Evolutionary conservation across 805 yeast genomes (phyloP).

Genomic region (Nakazawaea anatomiae): DNA sequence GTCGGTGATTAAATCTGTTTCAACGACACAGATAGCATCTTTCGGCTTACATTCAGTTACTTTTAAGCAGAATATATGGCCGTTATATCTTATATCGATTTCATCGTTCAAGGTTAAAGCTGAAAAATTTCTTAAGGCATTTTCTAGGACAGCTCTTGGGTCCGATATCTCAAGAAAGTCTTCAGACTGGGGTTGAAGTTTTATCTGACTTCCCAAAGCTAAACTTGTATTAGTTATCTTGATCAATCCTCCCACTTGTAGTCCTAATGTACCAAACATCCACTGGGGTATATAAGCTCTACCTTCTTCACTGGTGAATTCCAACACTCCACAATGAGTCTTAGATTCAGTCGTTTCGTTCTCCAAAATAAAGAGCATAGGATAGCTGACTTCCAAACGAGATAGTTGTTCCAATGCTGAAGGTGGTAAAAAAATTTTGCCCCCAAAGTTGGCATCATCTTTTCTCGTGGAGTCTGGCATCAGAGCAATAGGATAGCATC

Average conservation of each 20-base stretch:
- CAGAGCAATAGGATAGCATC: conserved; percentile 89
- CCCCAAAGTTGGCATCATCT: conserved; percentile 85
- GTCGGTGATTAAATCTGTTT: conserved; percentile 94
- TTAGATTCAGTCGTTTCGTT: conserved; percentile 51
- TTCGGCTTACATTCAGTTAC: conserved; percentile 87
- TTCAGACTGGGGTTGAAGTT: conserved; percentile 90
- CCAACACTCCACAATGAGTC: conserved; percentile 93
- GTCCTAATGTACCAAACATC: conserved; percentile 79
- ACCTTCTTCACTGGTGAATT: conserved; percentile 97
- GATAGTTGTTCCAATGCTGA: conserved; percentile 85
- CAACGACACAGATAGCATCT: conserved; percentile 86
- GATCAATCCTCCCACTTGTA: conserved; percentile 76
- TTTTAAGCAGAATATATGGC: conserved; percentile 68
- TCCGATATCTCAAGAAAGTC: conserved; percentile 91
- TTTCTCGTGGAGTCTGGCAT: conserved; percentile 73
- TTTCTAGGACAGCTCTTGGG: conserved; percentile 95
- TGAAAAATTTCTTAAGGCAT: conserved; percentile 83
- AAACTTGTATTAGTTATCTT: conserved; percentile 72
- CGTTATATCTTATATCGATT: conserved; percentile 80
- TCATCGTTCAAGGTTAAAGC: conserved; percentile 81
- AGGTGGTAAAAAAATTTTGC: conserved; percentile 92
- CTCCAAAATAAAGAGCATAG: conserved; percentile 83
- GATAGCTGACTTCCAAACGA: conserved; percentile 88
- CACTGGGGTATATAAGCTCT: conserved; percentile 91
- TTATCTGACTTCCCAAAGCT: conserved; percentile 83